Base-by-base conservation (phyloP, 176 grass and related monocot species). In the Zoysia japonica region DNA sequence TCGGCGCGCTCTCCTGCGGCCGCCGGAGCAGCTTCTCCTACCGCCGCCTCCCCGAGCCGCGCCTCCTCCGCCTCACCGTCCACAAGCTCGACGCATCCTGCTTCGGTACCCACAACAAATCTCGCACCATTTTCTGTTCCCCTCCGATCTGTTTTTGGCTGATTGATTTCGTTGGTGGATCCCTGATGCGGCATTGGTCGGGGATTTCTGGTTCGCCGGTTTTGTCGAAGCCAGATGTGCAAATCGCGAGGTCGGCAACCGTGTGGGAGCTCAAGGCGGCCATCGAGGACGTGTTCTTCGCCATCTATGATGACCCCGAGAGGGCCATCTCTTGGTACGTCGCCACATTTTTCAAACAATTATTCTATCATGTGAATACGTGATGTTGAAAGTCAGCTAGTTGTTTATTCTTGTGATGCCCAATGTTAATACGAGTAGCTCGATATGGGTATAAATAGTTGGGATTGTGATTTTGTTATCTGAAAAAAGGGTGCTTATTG, bases 41-140 rank as follows among this genome's bases (percentile, higher is more conserved):
- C 72, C 41, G 44, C 68, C 89, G 89, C 56, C 83, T 97, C 65
- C 85, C 89, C 6, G 86, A 91, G 17, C 74, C 82, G 10, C 78
- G 74, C 48, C 79, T 97, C 28, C 28, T 28, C 85, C 84, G 55
- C 69, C 89, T 97, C 71, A 83, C 91, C 76, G 68, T 97, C 67
- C 91, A 83, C 66, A 97, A 94, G 84, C 83, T 97, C 45, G 94
- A 97, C 47, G 89, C 71, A 28, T 94, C 91, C 80, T 84, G 65
- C 85, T 97, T 94, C 85, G 91, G 94, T 97, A 56, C 48, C 6
- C 5, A 41, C 17, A 28, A 28, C 17, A 57, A 46, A 77, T 79
- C 53, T 28, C 2, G 12, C 65, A 1, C 10, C 10, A 5, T 42
- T 47, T 35, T 0, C 35, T 60, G 38, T 5, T 16, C 35, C 40